phyloP scores from a whole-genome alignment of 2,329 filamentous ascomycete species.

The Chrysoporthe austroafricana region DNA sequence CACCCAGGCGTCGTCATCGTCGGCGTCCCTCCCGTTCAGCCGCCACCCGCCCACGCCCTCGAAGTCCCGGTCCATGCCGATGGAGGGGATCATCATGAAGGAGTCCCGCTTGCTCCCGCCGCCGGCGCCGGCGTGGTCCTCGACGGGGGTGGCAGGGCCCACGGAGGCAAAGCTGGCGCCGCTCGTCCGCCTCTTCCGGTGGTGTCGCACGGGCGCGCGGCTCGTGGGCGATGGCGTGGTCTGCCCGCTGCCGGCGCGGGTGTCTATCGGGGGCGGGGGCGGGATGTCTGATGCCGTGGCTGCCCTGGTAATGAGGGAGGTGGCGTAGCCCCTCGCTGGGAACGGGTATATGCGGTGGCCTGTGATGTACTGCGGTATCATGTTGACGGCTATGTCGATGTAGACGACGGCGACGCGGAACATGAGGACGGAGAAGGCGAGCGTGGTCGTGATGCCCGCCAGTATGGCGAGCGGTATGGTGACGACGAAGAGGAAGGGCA shows the following conservation, averaged over 20 bases:
- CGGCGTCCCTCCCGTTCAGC: constrained; percentile 47
- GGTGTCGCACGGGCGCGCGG: constrained; percentile 18
- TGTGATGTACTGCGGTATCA: constrained; percentile 59
- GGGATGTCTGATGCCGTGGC: constrained; percentile 35
- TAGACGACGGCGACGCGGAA: constrained; percentile 65
- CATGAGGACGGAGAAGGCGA: constrained; percentile 65
- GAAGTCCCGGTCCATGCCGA: constrained; percentile 59
- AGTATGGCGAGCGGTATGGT: constrained; percentile 66
- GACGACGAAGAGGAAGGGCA: constrained; percentile 65
- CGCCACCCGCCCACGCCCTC: constrained; percentile 65
- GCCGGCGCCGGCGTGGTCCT: constrained; percentile 36
- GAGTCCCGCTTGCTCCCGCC: constrained; percentile 29
- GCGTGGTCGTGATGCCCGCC: constrained; percentile 64
- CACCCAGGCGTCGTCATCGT: constrained; percentile 52
- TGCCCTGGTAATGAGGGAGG: constrained; percentile 12
- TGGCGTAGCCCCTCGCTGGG: constrained; percentile 13
- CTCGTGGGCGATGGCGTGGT: constrained; percentile 19
- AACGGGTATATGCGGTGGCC: constrained; percentile 40
- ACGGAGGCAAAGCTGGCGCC: constrained; percentile 38
- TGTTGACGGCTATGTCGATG: constrained; percentile 62
- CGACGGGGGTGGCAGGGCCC: constrained; percentile 37
- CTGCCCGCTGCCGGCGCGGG: constrained; percentile 16
- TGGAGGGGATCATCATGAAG: constrained; percentile 45
- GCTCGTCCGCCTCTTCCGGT: constrained; percentile 33
- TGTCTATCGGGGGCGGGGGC: constrained; percentile 11